Base-by-base conservation (phyloP, 345 rosid species). In the Heritiera littoralis region DNA sequence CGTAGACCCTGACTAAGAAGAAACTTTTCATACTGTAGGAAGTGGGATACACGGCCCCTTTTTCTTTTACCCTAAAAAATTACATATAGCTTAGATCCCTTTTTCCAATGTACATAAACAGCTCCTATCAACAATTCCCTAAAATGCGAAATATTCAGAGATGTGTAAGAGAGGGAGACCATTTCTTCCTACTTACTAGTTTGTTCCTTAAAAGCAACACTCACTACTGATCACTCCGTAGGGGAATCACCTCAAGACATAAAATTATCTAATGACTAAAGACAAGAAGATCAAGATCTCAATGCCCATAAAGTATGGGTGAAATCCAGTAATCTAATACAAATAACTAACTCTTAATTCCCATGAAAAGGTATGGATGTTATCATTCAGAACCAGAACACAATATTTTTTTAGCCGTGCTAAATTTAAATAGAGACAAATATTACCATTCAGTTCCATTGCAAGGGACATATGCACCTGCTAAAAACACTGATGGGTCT, bases 401-500 rank as follows among this genome's bases (percentile, higher is more conserved):
- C 41, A 51, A 8, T 35, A 41, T 48, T 49, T 30, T 45, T 14
- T 71, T 13, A 43, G 51, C 30, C 13, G 8, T 28, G 13, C 14
- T 49, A 51, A 71, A 51, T 30, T 12, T 14, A 28, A 14, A 49
- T 49, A 30, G 58, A 30, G 61, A 72, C 58, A 52, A 10, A 52
- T 51, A 32, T 15, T 52, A 72, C 61, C 9, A 52, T 52, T 52
- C 23, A 17, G 30, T 35, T 72, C 60, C 46, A 9, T 32, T 49
- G 45, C 60, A 71, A 71, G 28, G 23, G 58, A 28, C 73, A 70
- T n/a, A 49, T 5, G 20, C 38, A 30, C 20, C 60, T 30, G 15
- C 75, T 72, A 72, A 11, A 70, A 72, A 51, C 75, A 71, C 43
- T 9, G 28, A 71, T 43, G 41, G 49, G n/a, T 49, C n/a, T n/a